These are phyloP conservation scores for Xerocomus brunneocitrinus DNA, from an alignment of 768 basidiomycete genomes.

Conservation along the genomic window DNA sequence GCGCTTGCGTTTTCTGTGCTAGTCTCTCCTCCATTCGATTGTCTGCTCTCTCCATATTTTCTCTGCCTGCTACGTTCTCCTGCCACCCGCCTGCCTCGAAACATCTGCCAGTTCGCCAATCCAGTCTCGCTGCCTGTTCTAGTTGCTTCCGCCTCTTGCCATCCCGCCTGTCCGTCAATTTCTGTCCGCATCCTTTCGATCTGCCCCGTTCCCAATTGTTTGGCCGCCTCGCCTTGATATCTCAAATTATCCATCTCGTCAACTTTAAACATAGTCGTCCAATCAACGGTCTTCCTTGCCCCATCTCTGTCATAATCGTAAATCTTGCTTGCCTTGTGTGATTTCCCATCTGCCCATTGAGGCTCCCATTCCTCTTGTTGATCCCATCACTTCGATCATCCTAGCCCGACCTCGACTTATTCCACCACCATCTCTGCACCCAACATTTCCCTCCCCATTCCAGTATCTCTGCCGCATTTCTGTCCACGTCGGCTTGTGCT, in stretches of 20 bases:
- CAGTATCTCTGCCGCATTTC: neutral
- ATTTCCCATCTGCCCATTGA: neutral
- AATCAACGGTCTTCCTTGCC: too few species aligned
- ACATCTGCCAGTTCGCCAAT: neutral
- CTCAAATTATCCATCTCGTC: neutral
- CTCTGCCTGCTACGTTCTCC: neutral
- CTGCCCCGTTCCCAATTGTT: neutral
- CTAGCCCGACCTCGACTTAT: too few species aligned
- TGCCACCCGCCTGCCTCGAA: neutral
- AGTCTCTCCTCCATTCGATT: neutral
- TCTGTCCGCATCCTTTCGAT: neutral
- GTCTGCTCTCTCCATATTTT: neutral
- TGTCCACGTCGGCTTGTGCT: neutral
- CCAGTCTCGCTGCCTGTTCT: neutral
- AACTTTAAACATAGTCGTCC: too few species aligned
- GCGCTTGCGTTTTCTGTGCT: neutral
- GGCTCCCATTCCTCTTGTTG: too few species aligned
- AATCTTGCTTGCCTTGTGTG: neutral
- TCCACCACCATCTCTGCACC: neutral
- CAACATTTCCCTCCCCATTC: neutral
- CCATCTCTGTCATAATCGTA: too few species aligned
- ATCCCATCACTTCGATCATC: neutral
- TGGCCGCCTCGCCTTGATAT: neutral
- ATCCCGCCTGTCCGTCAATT: neutral
- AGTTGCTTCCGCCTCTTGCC: too few species aligned